Percentiles rank a stretch among this genome's conserved stretches.
Evolutionary conservation across 345 rosid genomes (phyloP).

Genomic region (Ailanthus altissimus): DNA sequence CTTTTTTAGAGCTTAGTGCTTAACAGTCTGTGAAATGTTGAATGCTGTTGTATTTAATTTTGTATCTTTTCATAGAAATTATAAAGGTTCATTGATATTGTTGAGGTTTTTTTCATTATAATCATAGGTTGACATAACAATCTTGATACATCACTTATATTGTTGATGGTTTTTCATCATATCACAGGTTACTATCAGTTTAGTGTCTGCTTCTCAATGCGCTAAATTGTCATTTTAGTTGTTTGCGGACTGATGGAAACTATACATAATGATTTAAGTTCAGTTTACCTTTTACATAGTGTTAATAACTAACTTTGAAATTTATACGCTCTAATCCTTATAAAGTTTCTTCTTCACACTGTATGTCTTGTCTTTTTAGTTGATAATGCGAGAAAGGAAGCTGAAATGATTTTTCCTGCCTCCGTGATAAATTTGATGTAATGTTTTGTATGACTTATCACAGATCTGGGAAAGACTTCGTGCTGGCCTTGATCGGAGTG

Average conservation of each 20-base stretch:
- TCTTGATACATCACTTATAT: not conserved
- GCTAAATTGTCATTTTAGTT: not conserved
- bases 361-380: not conserved
- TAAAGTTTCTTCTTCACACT: not conserved
- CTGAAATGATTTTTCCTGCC: not conserved
- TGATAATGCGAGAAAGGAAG: not conserved
- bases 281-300: not conserved
- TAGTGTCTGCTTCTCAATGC: not conserved
- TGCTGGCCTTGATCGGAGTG: slow-evolving; percentile 46
- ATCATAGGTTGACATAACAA: not conserved
- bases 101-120: too few relatives aligned
- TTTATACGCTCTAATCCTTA: not conserved
- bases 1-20: not conserved
- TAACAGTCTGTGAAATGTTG: not conserved
- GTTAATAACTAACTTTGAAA: not conserved
- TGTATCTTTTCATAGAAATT: not conserved
- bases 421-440: not conserved
- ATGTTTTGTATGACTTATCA: slow-evolving; percentile 11
- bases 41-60: not conserved
- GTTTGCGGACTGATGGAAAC: not conserved
- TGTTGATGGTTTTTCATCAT: not conserved
- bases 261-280: not conserved
- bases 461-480: slow-evolving; percentile 71
- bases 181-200: not conserved
- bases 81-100: not conserved